Evolutionary conservation across 495 filamentous ascomycete species (phyloP), one percentile per base, ranked within the genome.

Genomic region (Penicillium angulare): DNA sequence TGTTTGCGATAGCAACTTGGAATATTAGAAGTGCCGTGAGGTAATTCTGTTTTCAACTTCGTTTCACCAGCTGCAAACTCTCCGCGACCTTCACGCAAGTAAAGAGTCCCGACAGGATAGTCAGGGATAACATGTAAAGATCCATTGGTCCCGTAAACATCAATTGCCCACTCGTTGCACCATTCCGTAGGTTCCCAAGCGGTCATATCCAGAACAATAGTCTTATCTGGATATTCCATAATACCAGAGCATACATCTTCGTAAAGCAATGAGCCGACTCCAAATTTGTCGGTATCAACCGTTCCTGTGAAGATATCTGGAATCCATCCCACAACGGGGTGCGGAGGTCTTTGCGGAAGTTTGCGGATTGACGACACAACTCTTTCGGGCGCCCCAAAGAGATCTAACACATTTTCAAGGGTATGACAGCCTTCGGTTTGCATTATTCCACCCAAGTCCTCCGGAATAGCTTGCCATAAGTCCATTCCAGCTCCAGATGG

Each of bases 151-250:
- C 53, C 53, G 22, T 52, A 56, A 6, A 56, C 43, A 42, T 56
- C 47, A 9, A 56, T 56, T 35, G 53, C 53, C 53, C 53, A 56
- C 23, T 56, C 53, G 21, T 56, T 56, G 27, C 53, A 56, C 53
- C 53, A 56, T 39, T 56, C 45, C 8, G 53, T 56, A 20, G 54
- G 54, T 7, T 57, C 38, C 38, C 38, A 41, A 18, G 38, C 38
- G 12, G 38, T 41, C 38, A 41, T 41, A 22, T 41, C 38, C 16
- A 41, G 18, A 5, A 22, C 18, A 13, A 41, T 22, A 21, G 15
- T 41, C 13, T 41, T 41, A 22, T 41, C 17, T 13, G 17, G 16
- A 22, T 41, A 41, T 22, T 41, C 38, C 18, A 41, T 18, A 12
- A 41, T 41, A 13, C 38, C 38, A 22, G 16, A 41, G 18, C 38